Evolutionary conservation across 305 asterid genomes (phyloP).

Genomic region (Striga hermonthica): DNA sequence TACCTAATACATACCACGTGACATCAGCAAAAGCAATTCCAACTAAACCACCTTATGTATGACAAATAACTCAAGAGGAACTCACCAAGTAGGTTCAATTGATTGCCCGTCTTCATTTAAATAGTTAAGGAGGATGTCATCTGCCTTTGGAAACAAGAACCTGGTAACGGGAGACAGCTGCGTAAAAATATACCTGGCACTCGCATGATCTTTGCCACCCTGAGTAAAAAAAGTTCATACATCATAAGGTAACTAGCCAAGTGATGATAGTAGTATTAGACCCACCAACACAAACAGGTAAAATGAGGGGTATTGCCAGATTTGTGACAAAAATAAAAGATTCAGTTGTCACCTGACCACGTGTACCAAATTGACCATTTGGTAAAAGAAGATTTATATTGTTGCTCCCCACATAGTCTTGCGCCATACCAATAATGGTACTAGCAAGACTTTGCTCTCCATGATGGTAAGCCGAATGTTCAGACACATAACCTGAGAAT

Average conservation of each 20-base stretch:
- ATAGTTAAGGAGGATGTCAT: constrained; percentile 77
- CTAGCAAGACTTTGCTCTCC: constrained; percentile 92
- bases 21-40: constrained; percentile 25
- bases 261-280: constrained; percentile 6
- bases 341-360: constrained; percentile 57
- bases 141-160: constrained; percentile 76
- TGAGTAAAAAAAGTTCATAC: constrained; percentile 32
- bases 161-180: constrained; percentile 70
- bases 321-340: not conserved
- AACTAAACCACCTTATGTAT: not conserved
- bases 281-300: not conserved
- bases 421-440: constrained; percentile 65
- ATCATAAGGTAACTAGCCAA: not conserved
- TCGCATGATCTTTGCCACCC: constrained; percentile 99
- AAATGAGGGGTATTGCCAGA: not conserved
- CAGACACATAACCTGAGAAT: constrained; percentile 91
- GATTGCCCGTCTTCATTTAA: constrained; percentile 88
- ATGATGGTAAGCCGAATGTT: constrained; percentile 96
- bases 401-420: constrained; percentile 86
- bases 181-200: constrained; percentile 81
- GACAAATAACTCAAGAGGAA: constrained; percentile 3
- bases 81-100: constrained; percentile 89
- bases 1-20: constrained; percentile 50
- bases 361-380: constrained; percentile 90
- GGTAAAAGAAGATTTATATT: constrained; percentile 83